Conservation (phyloP, 148 eudicot genomes). For the Pouteria glomerata region DNA sequence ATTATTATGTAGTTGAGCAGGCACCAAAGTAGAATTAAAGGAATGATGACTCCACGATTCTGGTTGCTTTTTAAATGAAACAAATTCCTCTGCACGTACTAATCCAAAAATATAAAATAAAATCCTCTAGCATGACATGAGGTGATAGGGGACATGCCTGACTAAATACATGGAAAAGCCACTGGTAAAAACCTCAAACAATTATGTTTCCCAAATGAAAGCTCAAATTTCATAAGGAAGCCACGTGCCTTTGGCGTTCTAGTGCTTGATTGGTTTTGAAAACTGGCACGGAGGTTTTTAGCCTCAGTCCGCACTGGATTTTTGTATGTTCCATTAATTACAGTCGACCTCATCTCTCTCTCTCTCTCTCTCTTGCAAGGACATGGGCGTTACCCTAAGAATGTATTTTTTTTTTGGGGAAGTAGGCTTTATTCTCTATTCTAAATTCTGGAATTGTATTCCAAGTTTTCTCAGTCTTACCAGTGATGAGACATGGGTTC, state of each 20-base stretch:
- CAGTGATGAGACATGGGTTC: background rate
- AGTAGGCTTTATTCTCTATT: background rate
- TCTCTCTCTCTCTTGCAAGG: too few species aligned
- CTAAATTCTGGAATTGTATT: background rate
- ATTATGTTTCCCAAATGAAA: background rate
- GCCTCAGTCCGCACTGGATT: background rate
- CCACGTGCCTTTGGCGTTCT: too few species aligned
- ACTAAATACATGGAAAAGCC: background rate
- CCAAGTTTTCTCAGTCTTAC: background rate
- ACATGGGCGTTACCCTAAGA: too few species aligned
- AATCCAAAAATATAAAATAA: background rate
- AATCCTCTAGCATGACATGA: background rate
- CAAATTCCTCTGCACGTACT: too few species aligned
- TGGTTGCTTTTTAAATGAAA: background rate
- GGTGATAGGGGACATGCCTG: too few species aligned
- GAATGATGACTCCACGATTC: background rate
- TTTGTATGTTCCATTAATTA: background rate
- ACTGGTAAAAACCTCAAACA: background rate
- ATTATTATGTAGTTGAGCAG: background rate
- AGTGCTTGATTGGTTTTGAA: background rate
- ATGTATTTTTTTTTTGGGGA: background rate
- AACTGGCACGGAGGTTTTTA: background rate
- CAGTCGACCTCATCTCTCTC: too few species aligned
- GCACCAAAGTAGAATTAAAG: background rate
- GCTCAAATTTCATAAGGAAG: background rate